Percentiles rank a stretch among this genome's conserved stretches.
These are phyloP conservation scores for Vaccinium vitisidaea DNA, from an alignment of 148 eudicot species.

Conservation along the genomic window DNA sequence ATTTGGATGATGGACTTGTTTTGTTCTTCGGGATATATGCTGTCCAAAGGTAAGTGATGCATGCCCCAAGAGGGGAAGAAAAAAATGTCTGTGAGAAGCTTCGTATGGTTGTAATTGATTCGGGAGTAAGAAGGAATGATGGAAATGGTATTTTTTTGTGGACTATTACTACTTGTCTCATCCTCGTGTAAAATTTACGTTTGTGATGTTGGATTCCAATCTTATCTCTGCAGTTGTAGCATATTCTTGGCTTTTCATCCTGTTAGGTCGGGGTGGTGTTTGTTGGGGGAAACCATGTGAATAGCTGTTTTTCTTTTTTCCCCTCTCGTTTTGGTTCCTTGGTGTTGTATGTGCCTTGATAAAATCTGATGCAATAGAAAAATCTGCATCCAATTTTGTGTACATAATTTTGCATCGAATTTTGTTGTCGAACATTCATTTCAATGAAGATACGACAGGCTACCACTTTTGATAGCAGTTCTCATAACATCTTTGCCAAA, in stretches of 20 bases:
- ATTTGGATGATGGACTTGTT: not conserved
- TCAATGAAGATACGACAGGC: no score
- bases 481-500: no score
- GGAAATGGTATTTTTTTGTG: not conserved
- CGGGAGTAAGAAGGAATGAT: not conserved
- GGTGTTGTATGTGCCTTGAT: not conserved
- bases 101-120: not conserved
- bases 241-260: no score
- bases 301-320: not conserved
- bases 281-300: not conserved
- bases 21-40: not conserved
- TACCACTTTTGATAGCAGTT: no score
- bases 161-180: not conserved
- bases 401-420: not conserved
- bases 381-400: not conserved
- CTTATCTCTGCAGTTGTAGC: not conserved
- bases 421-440: no score
- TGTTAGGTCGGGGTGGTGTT: no score
- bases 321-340: not conserved
- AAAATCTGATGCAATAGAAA: not conserved
- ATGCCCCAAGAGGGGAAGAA: not conserved
- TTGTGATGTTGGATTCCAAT: not conserved
- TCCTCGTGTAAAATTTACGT: not conserved
- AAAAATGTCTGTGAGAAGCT: not conserved
- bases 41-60: not conserved